Evolutionary conservation across 345 rosid genomes (phyloP).

Genomic region (Arabis hirsuta): DNA sequence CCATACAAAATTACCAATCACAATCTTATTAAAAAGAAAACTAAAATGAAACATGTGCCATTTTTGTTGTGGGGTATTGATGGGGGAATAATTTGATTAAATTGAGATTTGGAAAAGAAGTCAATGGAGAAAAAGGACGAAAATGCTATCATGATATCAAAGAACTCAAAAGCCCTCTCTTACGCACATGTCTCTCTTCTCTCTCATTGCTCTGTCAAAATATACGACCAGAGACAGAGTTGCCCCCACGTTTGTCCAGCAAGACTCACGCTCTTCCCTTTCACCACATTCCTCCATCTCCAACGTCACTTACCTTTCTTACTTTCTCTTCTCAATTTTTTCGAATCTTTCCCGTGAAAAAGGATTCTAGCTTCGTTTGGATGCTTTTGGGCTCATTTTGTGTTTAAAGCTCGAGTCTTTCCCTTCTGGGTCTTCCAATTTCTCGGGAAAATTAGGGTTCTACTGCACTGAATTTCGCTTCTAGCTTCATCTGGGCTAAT

Average conservation of each 20-base stretch:
- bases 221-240: conserved; percentile 46
- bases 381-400: background rate
- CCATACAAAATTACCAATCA: too few species aligned
- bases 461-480: conserved; percentile 11
- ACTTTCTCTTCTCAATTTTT: background rate
- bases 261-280: conserved; percentile 47
- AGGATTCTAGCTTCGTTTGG: background rate
- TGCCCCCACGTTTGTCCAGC: conserved; percentile 82
- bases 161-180: conserved; percentile 9
- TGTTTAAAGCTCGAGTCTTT: conserved; percentile 17
- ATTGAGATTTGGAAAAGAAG: conserved; percentile 26
- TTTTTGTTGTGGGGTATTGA: conserved; percentile 12
- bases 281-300: conserved; percentile 30
- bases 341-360: conserved; percentile 13
- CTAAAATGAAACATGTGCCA: background rate
- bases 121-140: conserved; percentile 39
- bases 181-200: conserved; percentile 33
- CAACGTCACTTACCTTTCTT: background rate
- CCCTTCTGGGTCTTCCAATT: conserved; percentile 31
- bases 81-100: conserved; percentile 27
- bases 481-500: background rate
- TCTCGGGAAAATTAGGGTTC: background rate
- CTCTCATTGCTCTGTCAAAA: conserved; percentile 33
- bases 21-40: too few species aligned
- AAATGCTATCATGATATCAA: conserved; percentile 13